Percentiles rank a stretch among this genome's conserved stretches.
phyloP scores from a whole-genome alignment of 768 basidiomycete genomes.

The Rhodotorula sphaerocarpa region DNA sequence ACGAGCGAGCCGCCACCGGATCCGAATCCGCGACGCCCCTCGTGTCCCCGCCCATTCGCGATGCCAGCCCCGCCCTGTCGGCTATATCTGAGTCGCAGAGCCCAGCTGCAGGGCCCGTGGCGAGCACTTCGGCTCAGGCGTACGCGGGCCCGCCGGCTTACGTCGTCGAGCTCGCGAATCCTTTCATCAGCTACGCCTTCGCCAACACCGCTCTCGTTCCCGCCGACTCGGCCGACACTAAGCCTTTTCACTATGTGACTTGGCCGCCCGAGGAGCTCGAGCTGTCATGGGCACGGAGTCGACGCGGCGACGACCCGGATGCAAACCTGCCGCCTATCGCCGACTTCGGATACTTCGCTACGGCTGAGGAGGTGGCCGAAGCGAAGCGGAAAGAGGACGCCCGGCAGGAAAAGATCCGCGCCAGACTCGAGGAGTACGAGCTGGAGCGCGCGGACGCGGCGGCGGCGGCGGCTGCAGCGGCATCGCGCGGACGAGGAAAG shows the following conservation, averaged over 20 bases:
- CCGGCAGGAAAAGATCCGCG: constrained; percentile 10
- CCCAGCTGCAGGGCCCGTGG: background rate
- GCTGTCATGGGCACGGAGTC: constrained; percentile 21
- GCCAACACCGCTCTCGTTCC: constrained; percentile 29
- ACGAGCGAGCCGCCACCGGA: background rate
- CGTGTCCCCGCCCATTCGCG: constrained; percentile 1
- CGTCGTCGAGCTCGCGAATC: constrained; percentile 9
- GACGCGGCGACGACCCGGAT: constrained; percentile 26
- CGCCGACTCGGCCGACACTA: constrained; percentile 9
- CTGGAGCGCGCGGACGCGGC: background rate
- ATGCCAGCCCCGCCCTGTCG: constrained; percentile 13
- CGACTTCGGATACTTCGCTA: constrained; percentile 8
- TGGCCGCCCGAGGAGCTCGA: constrained; percentile 13
- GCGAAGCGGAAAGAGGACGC: background rate
- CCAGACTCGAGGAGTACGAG: background rate
- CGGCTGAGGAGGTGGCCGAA: constrained; percentile 8
- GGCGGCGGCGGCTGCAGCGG: too few species aligned
- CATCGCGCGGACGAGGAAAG: background rate
- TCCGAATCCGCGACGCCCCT: background rate
- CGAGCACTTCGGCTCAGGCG: background rate
- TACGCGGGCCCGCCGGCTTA: background rate
- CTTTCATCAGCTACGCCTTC: constrained; percentile 19
- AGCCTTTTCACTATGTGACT: constrained; percentile 17
- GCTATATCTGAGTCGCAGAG: constrained; percentile 6
- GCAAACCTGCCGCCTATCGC: background rate